Evolutionary conservation across 1,139 yeast species (phyloP), one percentile per base, ranked within the genome.

Genomic region (Protomyces lactucae-debilis): DNA sequence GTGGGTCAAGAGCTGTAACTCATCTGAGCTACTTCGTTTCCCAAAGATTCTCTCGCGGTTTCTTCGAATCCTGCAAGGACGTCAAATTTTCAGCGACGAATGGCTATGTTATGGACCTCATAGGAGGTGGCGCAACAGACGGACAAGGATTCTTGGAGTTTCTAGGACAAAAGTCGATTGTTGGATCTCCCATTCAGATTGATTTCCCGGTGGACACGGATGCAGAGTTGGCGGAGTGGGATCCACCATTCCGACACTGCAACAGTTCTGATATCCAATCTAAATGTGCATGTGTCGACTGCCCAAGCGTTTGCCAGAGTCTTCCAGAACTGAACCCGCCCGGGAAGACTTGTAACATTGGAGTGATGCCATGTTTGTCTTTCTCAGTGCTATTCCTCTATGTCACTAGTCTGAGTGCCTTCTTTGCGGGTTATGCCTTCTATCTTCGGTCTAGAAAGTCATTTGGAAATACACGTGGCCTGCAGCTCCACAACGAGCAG

Each of bases 131-230:
- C 0, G 98, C 98, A 2, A 81, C 80, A 66, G 83, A 85, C 71
- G 88, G 83, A 72, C 72, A 78, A 53, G 84, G 84, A 63, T 93
- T 93, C 73, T 78, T 93, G 70, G 88, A 90, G 75, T 93, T 92
- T 72, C 76, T 93, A 65, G 98, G 98, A 5, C 95, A 91, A 70
- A 92, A 92, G 73, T 98, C 98, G 0, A 71, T 89, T 68, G 78
- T 93, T 4, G 98, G 98, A 0, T 89, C 97, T 0, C 97, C 98
- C 0, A 91, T 93, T 73, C 98, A 93, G 73, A 92, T 93, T 70
- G 87, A 92, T 73, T 91, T 85, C 73, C 77, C 80, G 8, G 72
- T 74, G n/a, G 73, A 73, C 25, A 66, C 69, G 1, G 75, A 75
- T 51, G 75, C 77, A 0, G 65, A 68, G 3, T 73, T 64, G 0